These are phyloP conservation scores for Beverwykella pulmonaria DNA, from an alignment of 495 filamentous ascomycete species.

Conservation along the genomic window DNA sequence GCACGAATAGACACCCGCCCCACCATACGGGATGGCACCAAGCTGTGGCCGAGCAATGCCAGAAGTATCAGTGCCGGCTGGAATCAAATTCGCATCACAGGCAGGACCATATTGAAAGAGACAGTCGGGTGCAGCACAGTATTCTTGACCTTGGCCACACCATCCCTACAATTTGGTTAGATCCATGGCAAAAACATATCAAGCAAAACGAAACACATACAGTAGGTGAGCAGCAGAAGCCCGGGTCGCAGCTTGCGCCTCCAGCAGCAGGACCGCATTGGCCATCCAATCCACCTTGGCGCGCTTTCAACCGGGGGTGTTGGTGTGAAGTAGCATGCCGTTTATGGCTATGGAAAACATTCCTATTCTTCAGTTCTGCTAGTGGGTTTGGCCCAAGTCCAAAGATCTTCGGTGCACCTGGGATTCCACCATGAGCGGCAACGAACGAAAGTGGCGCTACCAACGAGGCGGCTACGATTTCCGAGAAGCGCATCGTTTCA, in stretches of 20 bases:
- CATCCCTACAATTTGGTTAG: constrained; percentile 16
- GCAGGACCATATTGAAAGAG: constrained; percentile 64
- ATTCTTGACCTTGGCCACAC: constrained; percentile 63
- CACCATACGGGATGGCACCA: constrained; percentile 54
- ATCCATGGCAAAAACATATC: background rate
- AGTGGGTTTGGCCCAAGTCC: constrained; percentile 11
- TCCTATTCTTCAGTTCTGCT: constrained; percentile 16
- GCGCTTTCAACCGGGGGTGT: constrained; percentile 7
- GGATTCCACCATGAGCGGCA: constrained; percentile 27
- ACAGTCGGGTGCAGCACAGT: constrained; percentile 72
- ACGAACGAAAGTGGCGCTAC: constrained; percentile 22
- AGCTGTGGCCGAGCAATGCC: constrained; percentile 60
- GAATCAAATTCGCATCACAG: constrained; percentile 70
- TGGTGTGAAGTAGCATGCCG: background rate
- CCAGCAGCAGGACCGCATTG: constrained; percentile 20
- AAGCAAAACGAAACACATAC: background rate
- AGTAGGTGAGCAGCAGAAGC: constrained; percentile 26
- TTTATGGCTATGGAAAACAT: background rate
- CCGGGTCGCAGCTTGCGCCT: constrained; percentile 20
- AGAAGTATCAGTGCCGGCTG: constrained; percentile 63
- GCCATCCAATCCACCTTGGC: constrained; percentile 24
- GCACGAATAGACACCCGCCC: constrained; percentile 68
- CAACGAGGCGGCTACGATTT: constrained; percentile 22
- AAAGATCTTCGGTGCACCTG: constrained; percentile 28
- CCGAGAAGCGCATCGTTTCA: constrained; percentile 31